A percentile compares a stretch with the other conserved stretches of the same genome.
phyloP scores from a whole-genome alignment of 345 rosid genomes.

The Psidium friedrichsthalianum region DNA sequence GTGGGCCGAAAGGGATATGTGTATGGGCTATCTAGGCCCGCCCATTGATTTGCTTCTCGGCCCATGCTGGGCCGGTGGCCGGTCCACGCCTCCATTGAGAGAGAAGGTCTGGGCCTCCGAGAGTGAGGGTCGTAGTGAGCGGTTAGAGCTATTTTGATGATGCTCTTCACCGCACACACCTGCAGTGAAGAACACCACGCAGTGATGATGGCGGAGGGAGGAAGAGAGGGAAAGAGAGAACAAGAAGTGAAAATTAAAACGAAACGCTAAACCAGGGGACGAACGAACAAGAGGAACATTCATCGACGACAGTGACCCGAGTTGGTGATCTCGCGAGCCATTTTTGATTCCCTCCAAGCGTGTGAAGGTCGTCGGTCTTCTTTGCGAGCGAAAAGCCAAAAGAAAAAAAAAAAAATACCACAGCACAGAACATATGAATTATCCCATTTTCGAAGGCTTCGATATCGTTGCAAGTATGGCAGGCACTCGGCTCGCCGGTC shows the following conservation, averaged over 20 bases:
- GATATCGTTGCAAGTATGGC: background rate
- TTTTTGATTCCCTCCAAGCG: background rate
- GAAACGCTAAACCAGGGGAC: background rate
- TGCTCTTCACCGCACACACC: background rate
- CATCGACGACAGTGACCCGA: background rate
- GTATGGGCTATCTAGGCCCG: background rate
- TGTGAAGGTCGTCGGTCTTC: background rate
- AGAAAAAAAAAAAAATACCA: background rate
- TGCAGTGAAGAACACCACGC: background rate
- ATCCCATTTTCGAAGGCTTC: background rate
- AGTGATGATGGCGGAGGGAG: fast-evolving
- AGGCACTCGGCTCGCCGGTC: background rate
- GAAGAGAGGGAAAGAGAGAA: background rate
- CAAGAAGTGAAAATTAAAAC: background rate
- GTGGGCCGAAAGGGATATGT: background rate
- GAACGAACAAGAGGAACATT: background rate
- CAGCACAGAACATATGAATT: background rate
- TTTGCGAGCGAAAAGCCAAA: background rate
- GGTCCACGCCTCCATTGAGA: too few species aligned
- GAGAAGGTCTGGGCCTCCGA: background rate
- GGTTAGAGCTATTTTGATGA: background rate
- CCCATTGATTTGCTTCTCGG: background rate
- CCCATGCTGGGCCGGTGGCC: background rate
- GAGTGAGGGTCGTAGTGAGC: too few species aligned
- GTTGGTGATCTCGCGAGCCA: background rate